Evolutionary conservation across 129 eudicot species (phyloP).

Genomic region (Helianthus tuberosus): DNA sequence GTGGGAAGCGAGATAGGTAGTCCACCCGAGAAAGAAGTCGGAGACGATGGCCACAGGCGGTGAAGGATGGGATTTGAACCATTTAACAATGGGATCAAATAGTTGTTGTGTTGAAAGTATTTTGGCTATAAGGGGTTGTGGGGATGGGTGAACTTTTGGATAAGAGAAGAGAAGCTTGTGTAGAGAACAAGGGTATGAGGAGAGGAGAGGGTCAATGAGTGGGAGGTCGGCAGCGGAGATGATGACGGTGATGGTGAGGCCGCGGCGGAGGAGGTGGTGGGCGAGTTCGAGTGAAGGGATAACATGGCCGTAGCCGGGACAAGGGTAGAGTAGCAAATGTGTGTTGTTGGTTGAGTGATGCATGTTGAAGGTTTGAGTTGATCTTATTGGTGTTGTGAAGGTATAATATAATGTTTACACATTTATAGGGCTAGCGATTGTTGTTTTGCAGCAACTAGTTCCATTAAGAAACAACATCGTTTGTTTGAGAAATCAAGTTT

Average conservation of each 20-base stretch:
- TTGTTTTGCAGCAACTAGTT: no score
- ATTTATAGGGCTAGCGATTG: neutral
- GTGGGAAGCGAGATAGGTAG: conserved; percentile 27
- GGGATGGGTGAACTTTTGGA: conserved; percentile 36
- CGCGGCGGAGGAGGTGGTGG: conserved; percentile 51
- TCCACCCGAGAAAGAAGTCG: conserved; percentile 53
- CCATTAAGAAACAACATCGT: no score
- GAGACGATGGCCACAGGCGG: conserved; percentile 34
- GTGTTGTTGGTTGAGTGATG: conserved; percentile 21
- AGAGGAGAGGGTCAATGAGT: conserved; percentile 48
- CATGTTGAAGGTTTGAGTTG: neutral
- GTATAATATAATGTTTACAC: neutral
- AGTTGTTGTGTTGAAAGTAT: conserved; percentile 4
- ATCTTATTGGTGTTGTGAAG: neutral
- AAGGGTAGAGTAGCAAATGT: conserved; percentile 67
- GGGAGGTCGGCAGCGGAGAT: conserved; percentile 56
- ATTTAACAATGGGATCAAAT: conserved; percentile 16
- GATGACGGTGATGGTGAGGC: conserved; percentile 57
- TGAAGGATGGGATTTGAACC: conserved; percentile 15
- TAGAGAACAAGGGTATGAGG: conserved; percentile 45
- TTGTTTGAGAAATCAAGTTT: no score
- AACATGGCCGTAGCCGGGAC: conserved; percentile 69
- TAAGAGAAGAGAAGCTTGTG: conserved; percentile 41
- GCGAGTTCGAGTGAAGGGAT: conserved; percentile 61
- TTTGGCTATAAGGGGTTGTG: conserved; percentile 26